A percentile compares a stretch with the other conserved stretches of the same genome.
These are phyloP conservation scores for Phylloporus sp. DNA, from an alignment of 1,284 basidiomycete genomes.

Conservation along the genomic window DNA sequence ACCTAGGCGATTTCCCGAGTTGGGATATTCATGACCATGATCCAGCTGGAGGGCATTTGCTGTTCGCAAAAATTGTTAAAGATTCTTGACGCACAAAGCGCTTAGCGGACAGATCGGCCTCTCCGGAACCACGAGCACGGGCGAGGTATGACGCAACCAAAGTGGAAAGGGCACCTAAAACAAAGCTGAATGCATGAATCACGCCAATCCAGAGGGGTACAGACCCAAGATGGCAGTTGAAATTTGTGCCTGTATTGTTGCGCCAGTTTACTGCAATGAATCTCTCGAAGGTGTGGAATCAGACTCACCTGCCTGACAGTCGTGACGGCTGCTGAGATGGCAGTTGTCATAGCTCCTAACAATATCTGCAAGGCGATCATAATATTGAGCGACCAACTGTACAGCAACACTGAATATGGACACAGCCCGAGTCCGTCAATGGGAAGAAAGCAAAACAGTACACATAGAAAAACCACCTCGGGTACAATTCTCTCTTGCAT, in stretches of 20 bases:
- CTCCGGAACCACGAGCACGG: constrained; percentile 68
- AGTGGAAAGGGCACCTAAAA: constrained; percentile 64
- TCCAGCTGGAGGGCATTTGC: constrained; percentile 64
- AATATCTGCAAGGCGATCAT: constrained; percentile 66
- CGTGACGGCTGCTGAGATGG: constrained; percentile 59
- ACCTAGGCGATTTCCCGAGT: constrained; percentile 17
- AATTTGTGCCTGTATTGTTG: constrained; percentile 30
- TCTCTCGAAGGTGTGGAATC: background rate
- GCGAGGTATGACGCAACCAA: constrained; percentile 75
- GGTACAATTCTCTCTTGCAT: constrained; percentile 51
- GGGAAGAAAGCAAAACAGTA: background rate
- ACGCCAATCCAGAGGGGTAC: constrained; percentile 10
- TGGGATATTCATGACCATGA: constrained; percentile 50
- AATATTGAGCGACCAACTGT: constrained; percentile 60
- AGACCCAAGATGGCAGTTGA: constrained; percentile 35
- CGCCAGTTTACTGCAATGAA: background rate
- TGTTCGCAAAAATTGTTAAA: constrained; percentile 72
- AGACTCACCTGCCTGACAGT: constrained; percentile 45
- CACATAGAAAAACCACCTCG: constrained; percentile 37
- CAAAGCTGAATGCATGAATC: background rate
- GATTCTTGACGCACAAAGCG: constrained; percentile 58
- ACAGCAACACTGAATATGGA: constrained; percentile 49
- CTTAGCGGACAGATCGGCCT: constrained; percentile 74
- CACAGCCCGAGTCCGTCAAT: constrained; percentile 15
- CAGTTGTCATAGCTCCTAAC: constrained; percentile 73